Conservation (phyloP, 371 early-diverging fungal species). For the Apophysomyces sp. region DNA sequence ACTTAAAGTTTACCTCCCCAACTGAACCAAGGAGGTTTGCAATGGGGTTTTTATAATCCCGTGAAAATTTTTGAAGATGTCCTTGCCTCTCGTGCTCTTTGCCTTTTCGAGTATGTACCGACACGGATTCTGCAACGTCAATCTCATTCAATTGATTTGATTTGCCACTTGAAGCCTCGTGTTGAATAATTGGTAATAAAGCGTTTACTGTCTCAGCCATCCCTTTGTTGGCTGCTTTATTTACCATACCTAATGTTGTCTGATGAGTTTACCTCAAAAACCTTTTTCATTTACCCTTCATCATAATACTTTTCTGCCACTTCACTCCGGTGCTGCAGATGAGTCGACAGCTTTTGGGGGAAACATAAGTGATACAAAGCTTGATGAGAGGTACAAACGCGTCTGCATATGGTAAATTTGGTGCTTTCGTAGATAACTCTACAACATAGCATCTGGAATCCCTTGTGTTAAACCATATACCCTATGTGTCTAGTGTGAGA, state of each 20-base stretch:
- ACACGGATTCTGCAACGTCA: background rate
- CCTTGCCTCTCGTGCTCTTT: background rate
- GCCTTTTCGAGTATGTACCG: background rate
- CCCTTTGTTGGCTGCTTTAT: conserved; percentile 38
- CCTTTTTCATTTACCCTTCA: conserved; percentile 31
- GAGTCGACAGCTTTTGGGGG: conserved; percentile 33
- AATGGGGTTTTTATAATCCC: background rate
- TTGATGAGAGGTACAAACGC: conserved; percentile 52
- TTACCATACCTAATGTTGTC: conserved; percentile 26
- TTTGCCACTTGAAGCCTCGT: background rate
- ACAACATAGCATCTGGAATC: conserved; percentile 33
- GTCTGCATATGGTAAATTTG: conserved; percentile 55
- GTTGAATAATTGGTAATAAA: conserved; percentile 13
- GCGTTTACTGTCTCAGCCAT: conserved; percentile 33
- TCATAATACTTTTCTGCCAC: conserved; percentile 56
- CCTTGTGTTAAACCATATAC: background rate
- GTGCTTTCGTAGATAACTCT: conserved; percentile 37
- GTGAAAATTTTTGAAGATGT: background rate
- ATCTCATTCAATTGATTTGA: background rate
- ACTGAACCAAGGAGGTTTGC: background rate
- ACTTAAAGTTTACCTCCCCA: background rate
- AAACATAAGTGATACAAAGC: conserved; percentile 51
- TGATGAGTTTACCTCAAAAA: background rate
- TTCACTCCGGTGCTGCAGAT: conserved; percentile 50
- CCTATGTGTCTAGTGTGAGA: background rate